Conservation (phyloP, 1,284 basidiomycete genomes). For the Fomitopsis palustris region DNA sequence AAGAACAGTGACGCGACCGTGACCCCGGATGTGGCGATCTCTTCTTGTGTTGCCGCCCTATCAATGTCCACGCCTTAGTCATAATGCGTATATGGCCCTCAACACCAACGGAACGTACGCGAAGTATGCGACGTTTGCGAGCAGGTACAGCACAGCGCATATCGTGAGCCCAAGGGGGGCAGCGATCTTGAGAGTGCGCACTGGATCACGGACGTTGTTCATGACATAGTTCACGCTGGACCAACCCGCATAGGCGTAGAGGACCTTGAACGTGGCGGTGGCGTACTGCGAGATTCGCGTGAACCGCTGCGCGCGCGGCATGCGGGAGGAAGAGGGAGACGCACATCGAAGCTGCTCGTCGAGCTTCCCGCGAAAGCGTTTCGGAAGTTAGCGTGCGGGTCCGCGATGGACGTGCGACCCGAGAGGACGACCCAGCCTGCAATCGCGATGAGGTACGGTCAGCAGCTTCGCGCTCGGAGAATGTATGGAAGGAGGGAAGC, state of each 20-base stretch:
- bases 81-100: neutral
- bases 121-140: constrained; percentile 68
- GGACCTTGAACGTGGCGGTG: constrained; percentile 56
- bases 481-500: no score
- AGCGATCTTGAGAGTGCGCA: constrained; percentile 64
- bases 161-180: constrained; percentile 61
- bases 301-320: neutral
- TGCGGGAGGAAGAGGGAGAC: constrained; percentile 1
- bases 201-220: constrained; percentile 63
- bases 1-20: constrained; percentile 71
- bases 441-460: neutral
- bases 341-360: constrained; percentile 64
- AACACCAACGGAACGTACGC: constrained; percentile 47
- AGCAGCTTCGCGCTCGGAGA: constrained; percentile 13
- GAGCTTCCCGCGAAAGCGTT: constrained; percentile 49
- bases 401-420: constrained; percentile 39
- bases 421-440: constrained; percentile 45
- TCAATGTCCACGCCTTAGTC: neutral
- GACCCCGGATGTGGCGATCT: constrained; percentile 53
- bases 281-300: constrained; percentile 34
- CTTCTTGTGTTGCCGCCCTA: constrained; percentile 56
- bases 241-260: constrained; percentile 46
- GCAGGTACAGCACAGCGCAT: constrained; percentile 53
- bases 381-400: constrained; percentile 43
- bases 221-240: constrained; percentile 36